A percentile compares a stretch with the other conserved stretches of the same genome.
Evolutionary conservation across 2,329 filamentous ascomycete species (phyloP).

Genomic region (Aureobasidium sp.): DNA sequence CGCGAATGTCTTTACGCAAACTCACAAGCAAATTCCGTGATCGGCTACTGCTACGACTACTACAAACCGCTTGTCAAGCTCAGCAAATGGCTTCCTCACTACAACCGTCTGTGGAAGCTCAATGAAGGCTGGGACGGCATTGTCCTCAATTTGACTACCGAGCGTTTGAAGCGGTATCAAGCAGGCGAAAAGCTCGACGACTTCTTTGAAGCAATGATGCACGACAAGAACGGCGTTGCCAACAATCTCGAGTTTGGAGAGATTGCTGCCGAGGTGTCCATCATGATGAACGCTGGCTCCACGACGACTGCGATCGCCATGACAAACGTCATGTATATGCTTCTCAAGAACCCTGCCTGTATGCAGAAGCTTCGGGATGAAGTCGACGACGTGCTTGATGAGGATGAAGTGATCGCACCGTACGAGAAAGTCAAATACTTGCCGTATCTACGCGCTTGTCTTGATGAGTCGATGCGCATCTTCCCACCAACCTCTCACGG

Average conservation of each 20-base stretch:
- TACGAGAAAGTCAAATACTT: conserved; percentile 40
- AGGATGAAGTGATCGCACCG: background rate
- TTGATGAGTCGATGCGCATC: conserved; percentile 45
- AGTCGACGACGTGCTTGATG: conserved; percentile 39
- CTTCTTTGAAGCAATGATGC: conserved; percentile 53
- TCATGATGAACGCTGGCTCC: conserved; percentile 47
- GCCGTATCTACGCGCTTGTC: conserved; percentile 46
- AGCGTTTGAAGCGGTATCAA: conserved; percentile 40
- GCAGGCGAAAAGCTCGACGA: conserved; percentile 51
- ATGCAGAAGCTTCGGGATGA: conserved; percentile 36
- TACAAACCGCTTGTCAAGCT: no score
- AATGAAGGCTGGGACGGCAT: conserved; percentile 40
- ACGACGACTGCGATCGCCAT: conserved; percentile 49
- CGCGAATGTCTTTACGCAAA: conserved; percentile 38
- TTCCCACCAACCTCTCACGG: conserved; percentile 38
- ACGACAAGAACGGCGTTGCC: conserved; percentile 39
- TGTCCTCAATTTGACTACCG: conserved; percentile 38
- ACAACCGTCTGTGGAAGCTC: conserved; percentile 25
- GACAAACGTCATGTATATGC: conserved; percentile 46
- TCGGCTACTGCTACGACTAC: no score
- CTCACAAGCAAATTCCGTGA: conserved; percentile 34
- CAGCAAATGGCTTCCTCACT: no score
- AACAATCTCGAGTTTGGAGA: conserved; percentile 51
- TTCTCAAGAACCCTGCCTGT: conserved; percentile 42
- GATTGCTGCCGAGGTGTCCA: conserved; percentile 49